A percentile compares a stretch with the other conserved stretches of the same genome.
Conservation (phyloP, 202 grass and related monocot species). For the Musa balbisiana region DNA sequence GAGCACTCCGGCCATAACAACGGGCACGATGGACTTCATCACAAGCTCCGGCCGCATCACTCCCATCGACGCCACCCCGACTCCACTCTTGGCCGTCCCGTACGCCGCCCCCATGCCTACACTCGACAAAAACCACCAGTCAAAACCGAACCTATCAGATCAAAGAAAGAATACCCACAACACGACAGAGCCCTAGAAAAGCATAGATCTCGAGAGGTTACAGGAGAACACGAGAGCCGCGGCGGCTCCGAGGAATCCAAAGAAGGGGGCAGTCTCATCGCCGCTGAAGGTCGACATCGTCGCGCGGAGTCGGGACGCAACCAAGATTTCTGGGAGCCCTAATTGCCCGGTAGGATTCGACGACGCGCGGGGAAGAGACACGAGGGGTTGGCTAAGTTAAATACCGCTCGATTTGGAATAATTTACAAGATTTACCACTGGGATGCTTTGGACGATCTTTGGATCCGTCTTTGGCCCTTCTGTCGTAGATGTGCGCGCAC, state of each 20-base stretch:
- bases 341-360: not conserved
- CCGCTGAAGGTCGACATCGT: constrained; percentile 1
- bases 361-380: too few species aligned
- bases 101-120: constrained; percentile 19
- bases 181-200: not conserved
- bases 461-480: too few species aligned
- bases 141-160: not conserved
- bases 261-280: constrained; percentile 7
- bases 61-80: constrained; percentile 19
- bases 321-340: not conserved
- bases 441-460: too few species aligned
- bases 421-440: too few species aligned
- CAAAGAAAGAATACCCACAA: not conserved
- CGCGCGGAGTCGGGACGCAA: not conserved
- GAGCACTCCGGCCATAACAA: constrained; percentile 22
- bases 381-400: too few species aligned
- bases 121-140: not conserved
- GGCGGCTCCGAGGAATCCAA: constrained; percentile 1
- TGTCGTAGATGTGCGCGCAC: too few species aligned
- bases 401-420: too few species aligned
- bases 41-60: constrained; percentile 24
- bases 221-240: constrained; percentile 1
- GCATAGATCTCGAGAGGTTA: not conserved
- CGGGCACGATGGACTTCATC: constrained; percentile 20
- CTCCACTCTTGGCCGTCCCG: constrained; percentile 11